Evolutionary conservation across 2,329 filamentous ascomycete species (phyloP), one percentile per base, ranked within the genome.

Genomic region (Macrophomina pseudophaseolina): DNA sequence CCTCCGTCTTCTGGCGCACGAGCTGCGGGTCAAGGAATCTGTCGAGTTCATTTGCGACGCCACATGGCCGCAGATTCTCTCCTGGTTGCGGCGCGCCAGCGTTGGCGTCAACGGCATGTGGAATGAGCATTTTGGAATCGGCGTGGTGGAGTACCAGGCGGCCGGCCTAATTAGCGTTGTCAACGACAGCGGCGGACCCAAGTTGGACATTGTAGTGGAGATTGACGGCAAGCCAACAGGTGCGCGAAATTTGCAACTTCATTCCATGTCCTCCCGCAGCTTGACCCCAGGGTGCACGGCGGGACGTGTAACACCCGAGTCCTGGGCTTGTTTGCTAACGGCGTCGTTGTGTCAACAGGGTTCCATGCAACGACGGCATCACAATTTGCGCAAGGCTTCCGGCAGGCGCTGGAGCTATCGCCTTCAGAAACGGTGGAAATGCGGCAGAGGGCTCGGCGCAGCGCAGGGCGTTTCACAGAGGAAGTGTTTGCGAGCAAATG

Each of bases 111-210:
- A 99, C 73, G 93, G 91, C 74, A 99, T 99, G 95, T 99, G 95
- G 94, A 98, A 97, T 77, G 95, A 99, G 81, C 95, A 99, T 79
- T 99, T 99, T 76, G 95, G 95, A 28, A 99, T 99, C 67, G 95
- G 95, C 1, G 94, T 98, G 16, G 95, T 99, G 48, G 95, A 99
- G 82, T 99, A 98, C 76, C 94, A 98, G 76, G 95, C 95, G 4
- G 95, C 95, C 0, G 95, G 95, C 1, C 83, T 99, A 67, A 93
- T 99, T 66, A 89, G 91, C 5, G 94, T 99, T 0, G 95, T 98
- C 8, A 95, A 99, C 74, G 85, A 97, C 78, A 95, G 91, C 60
- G 95, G 94, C 8, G 95, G 95, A 0, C 95, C 95, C 1, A 97
- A 95, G 79, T 80, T 93, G 69, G 95, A 99, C 76, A 99, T 99